Conservation (phyloP, 2,329 filamentous ascomycete species). For the Blastomyces parvus region DNA sequence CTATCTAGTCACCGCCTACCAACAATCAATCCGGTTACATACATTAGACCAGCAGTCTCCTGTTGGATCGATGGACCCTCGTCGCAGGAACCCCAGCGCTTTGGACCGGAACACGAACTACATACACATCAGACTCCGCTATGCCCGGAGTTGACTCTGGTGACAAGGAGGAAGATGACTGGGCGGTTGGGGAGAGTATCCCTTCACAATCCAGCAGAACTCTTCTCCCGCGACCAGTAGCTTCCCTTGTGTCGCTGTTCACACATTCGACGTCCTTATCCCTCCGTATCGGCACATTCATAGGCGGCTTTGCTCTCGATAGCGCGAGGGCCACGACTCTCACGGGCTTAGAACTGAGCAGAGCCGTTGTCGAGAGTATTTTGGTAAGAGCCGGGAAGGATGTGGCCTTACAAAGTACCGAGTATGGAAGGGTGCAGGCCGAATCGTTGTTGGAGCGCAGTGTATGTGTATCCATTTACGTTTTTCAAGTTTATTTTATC, state of each 20-base stretch:
- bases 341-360: constrained; percentile 37
- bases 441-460: constrained; percentile 39
- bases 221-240: constrained; percentile 36
- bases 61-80: constrained; percentile 2
- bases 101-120: neutral
- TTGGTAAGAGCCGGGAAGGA: constrained; percentile 37
- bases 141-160: constrained; percentile 3
- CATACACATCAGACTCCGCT: neutral
- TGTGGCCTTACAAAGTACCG: constrained; percentile 38
- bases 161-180: constrained; percentile 2
- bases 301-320: constrained; percentile 37
- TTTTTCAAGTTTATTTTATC: neutral
- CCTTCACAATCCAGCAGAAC: constrained; percentile 18
- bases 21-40: neutral
- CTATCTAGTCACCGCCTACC: neutral
- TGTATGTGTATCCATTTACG: constrained; percentile 24
- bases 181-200: neutral
- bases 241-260: constrained; percentile 36
- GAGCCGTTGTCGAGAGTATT: constrained; percentile 38
- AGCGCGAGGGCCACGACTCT: constrained; percentile 37
- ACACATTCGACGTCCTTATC: constrained; percentile 39
- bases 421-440: constrained; percentile 33
- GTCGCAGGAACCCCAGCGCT: neutral
- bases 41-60: neutral
- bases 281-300: constrained; percentile 35